These are phyloP conservation scores for Herpomyces periplanetae DNA, from an alignment of 2,329 filamentous ascomycete genomes.

Conservation along the genomic window DNA sequence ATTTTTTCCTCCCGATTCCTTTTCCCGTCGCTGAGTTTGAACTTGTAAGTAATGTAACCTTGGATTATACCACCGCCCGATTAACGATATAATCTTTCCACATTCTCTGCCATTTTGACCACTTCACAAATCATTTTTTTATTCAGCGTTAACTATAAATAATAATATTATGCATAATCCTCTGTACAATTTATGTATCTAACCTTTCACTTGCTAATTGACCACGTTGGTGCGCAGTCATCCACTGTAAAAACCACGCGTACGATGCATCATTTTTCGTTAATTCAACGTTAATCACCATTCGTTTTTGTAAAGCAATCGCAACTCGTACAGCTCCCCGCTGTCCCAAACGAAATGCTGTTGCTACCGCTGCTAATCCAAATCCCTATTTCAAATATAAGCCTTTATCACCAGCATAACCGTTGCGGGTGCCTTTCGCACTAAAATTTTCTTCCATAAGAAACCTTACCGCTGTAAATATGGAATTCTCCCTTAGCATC, in stretches of 20 bases:
- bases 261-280: conserved; percentile 76
- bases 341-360: conserved; percentile 38
- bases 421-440: too few relatives aligned
- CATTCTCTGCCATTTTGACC: too few relatives aligned
- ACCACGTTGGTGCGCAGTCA: conserved; percentile 34
- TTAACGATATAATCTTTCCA: conserved; percentile 11
- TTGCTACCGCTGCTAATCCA: conserved; percentile 57
- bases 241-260: conserved; percentile 73
- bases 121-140: too few relatives aligned
- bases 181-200: not conserved
- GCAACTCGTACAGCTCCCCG: conserved; percentile 30
- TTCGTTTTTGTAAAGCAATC: conserved; percentile 34
- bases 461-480: too few relatives aligned
- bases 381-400: conserved; percentile 17
- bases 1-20: conserved; percentile 23
- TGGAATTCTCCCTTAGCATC: too few relatives aligned
- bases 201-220: conserved; percentile 11
- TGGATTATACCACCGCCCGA: conserved; percentile 17
- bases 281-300: conserved; percentile 85
- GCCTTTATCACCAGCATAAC: too few relatives aligned
- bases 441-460: too few relatives aligned
- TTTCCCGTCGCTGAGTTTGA: conserved; percentile 19
- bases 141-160: too few relatives aligned
- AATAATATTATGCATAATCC: not conserved
- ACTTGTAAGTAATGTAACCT: conserved; percentile 22